Evolutionary conservation across 129 eudicot genomes (phyloP).

Genomic region (Apium graveolens): DNA sequence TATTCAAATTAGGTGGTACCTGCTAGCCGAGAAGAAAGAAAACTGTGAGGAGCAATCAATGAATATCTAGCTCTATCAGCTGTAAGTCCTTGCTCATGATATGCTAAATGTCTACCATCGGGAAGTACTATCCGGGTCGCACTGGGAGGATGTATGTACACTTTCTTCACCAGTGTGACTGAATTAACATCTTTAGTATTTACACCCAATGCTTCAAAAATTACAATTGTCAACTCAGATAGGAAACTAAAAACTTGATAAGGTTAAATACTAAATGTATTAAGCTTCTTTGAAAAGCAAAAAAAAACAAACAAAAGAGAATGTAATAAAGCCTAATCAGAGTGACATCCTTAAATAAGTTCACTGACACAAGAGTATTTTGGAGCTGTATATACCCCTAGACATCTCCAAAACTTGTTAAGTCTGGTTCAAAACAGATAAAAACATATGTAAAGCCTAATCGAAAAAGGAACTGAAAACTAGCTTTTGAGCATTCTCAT

Average conservation of each 20-base stretch:
- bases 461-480: not conserved
- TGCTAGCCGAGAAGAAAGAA: slow-evolving; percentile 77
- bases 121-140: slow-evolving; percentile 66
- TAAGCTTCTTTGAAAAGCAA: too few relatives aligned
- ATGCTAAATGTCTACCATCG: slow-evolving; percentile 80
- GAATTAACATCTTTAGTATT: slow-evolving; percentile 33
- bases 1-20: slow-evolving; percentile 27
- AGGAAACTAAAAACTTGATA: not conserved
- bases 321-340: not conserved
- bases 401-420: not conserved
- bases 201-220: slow-evolving; percentile 57
- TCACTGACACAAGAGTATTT: not conserved
- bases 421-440: not conserved
- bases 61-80: slow-evolving; percentile 55
- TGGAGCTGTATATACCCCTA: not conserved
- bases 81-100: slow-evolving; percentile 67
- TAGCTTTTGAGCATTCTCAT: not conserved
- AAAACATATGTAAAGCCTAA: too few relatives aligned
- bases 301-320: too few relatives aligned
- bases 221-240: not conserved
- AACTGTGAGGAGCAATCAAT: slow-evolving; percentile 59
- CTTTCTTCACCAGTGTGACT: slow-evolving; percentile 35
- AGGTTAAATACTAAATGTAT: not conserved
- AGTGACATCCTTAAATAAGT: not conserved
- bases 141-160: slow-evolving; percentile 58